Percentiles rank a stretch among this genome's conserved stretches.
Conservation (phyloP, 2,329 filamentous ascomycete genomes). For the Talaromyces atroroseus region DNA sequence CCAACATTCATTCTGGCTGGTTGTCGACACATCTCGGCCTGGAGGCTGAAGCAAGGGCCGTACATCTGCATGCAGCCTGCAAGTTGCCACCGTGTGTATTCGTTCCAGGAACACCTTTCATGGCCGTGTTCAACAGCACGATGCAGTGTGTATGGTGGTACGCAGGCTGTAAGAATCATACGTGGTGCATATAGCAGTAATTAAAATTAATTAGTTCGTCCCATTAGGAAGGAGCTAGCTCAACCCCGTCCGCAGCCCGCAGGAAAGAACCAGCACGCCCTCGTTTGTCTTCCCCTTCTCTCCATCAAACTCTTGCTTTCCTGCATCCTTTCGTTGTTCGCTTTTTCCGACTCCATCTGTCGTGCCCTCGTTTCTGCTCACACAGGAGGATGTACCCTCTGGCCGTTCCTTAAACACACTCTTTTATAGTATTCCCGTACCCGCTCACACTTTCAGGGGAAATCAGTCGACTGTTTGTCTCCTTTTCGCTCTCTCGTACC, state of each 20-base stretch:
- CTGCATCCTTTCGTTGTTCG: not conserved
- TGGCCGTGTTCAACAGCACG: too few species aligned
- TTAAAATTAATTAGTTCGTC: not conserved
- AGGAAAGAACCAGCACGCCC: not conserved
- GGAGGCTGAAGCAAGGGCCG: not conserved
- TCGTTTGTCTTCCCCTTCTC: not conserved
- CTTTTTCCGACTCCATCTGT: not conserved
- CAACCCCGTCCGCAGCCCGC: not conserved
- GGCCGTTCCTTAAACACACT: constrained; percentile 10
- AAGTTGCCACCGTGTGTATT: not conserved
- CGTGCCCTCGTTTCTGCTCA: not conserved
- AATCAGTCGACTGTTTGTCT: not conserved
- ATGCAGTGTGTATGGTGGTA: too few species aligned
- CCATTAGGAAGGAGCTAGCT: not conserved
- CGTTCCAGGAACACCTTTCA: too few species aligned
- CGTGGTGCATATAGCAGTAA: not conserved
- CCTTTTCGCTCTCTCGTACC: not conserved
- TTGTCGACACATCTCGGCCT: not conserved
- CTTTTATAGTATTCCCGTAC: not conserved
- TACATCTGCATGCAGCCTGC: not conserved
- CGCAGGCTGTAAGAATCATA: not conserved
- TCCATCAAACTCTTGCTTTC: not conserved
- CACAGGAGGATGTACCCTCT: constrained; percentile 3
- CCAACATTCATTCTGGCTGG: not conserved
- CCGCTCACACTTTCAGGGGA: constrained; percentile 1